phyloP scores from a whole-genome alignment of 306 rosid species.

The Biancaea sappan region DNA sequence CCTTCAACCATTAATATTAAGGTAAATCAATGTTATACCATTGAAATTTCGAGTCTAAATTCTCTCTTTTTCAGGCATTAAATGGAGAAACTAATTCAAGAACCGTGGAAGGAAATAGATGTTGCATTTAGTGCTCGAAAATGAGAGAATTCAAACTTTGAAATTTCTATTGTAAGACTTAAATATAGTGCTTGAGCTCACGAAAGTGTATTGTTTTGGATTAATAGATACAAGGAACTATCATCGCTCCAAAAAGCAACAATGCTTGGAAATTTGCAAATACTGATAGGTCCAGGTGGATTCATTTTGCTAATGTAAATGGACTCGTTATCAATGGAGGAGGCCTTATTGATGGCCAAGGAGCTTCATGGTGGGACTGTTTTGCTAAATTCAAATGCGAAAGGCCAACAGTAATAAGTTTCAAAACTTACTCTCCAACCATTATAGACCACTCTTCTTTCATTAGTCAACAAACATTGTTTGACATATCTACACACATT shows the following conservation, averaged over 20 bases:
- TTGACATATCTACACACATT: too few relatives aligned
- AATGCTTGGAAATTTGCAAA: constrained; percentile 34
- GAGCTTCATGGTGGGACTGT: constrained; percentile 54
- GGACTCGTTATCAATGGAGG: constrained; percentile 48
- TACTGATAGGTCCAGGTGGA: constrained; percentile 19
- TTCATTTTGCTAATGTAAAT: constrained; percentile 10
- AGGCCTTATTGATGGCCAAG: constrained; percentile 54
- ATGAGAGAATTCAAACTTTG: too few relatives aligned
- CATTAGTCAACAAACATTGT: too few relatives aligned
- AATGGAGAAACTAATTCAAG: too few relatives aligned
- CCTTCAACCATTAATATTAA: constrained; percentile 28
- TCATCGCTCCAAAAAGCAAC: constrained; percentile 32
- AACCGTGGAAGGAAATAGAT: too few relatives aligned
- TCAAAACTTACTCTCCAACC: neutral
- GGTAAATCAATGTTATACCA: constrained; percentile 27
- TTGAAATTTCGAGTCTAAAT: too few relatives aligned
- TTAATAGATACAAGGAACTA: constrained; percentile 41
- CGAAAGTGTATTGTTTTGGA: neutral
- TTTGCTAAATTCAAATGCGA: too few relatives aligned
- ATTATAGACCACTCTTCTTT: too few relatives aligned
- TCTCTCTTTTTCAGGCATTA: too few relatives aligned
- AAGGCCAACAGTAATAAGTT: constrained; percentile 43
- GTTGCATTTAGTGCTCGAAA: too few relatives aligned
- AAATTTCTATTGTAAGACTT: too few relatives aligned
- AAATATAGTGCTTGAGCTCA: too few relatives aligned